These are phyloP conservation scores for Zea luxurians DNA, from an alignment of 176 grass and related monocot species.

Conservation along the genomic window DNA sequence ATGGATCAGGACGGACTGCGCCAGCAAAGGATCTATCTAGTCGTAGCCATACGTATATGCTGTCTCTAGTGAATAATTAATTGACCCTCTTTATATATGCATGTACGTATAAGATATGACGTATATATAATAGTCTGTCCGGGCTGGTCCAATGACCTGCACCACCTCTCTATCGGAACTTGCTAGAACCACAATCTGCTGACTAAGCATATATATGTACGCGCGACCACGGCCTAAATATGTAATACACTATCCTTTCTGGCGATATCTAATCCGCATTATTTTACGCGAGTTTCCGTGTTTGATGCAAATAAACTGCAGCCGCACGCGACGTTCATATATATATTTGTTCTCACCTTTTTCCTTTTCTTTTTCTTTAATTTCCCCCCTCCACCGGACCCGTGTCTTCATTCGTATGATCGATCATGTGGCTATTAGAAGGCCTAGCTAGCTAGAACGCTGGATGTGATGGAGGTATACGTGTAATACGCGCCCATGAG, in stretches of 20 bases:
- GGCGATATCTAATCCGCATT: slow-evolving; percentile 1
- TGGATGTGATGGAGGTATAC: background rate
- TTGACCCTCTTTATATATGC: too few relatives aligned
- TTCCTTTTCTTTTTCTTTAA: background rate
- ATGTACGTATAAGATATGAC: too few relatives aligned
- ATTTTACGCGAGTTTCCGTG: background rate
- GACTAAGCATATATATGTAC: slow-evolving; percentile 30
- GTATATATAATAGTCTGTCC: too few relatives aligned
- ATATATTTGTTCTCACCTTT: background rate
- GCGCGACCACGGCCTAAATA: background rate
- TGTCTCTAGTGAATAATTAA: too few relatives aligned
- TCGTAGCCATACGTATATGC: too few relatives aligned
- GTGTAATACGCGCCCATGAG: slow-evolving; percentile 28
- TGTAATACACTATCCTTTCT: background rate
- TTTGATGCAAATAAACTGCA: background rate
- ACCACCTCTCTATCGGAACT: too few relatives aligned
- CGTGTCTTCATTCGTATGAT: too few relatives aligned
- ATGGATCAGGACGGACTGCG: too few relatives aligned
- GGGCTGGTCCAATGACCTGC: too few relatives aligned
- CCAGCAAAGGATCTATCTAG: too few relatives aligned
- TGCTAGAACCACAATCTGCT: background rate
- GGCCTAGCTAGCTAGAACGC: background rate
- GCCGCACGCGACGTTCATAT: background rate
- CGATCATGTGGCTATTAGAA: background rate
- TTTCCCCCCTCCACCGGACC: background rate